Evolutionary conservation across 2,329 filamentous ascomycete species (phyloP), one percentile per base, ranked within the genome.

Genomic region (Botrytis byssoidea): DNA sequence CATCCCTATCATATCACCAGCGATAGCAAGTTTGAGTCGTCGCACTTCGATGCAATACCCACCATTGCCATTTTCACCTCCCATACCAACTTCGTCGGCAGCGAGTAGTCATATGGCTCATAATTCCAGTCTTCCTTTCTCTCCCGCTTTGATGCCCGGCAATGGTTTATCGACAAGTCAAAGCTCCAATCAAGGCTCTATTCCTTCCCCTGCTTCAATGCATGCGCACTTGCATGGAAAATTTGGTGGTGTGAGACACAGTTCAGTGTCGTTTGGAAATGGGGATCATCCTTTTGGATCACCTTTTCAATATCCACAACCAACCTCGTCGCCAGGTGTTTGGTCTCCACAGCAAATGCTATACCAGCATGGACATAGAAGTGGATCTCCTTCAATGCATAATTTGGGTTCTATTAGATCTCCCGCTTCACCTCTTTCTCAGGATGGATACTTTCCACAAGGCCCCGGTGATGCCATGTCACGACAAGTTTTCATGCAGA

Each of bases 41-140:
- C 91, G 92, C 79, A 85, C 90, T 35, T 94, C 93, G 14, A 90
- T 89, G 63, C 91, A 93, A 77, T 93, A 93, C 80, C 92, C 93
- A 8, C 88, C 91, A 10, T 84, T 95, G 69, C 90, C 93, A 8
- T 94, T 95, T 80, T 97, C 95, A 35, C 94, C 95, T 16, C 93
- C 94, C 1, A 83, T 97, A 40, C 93, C 93, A 32, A 90, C 93
- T 0, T 91, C 90, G 0, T 97, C 94, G 44, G 92, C 91, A 20
- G 90, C 89, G 46, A 95, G 93, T 83, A 92, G 89, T 76, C 89
- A 90, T 64, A 83, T 85, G 48, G 83, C 85, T 77, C 84, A 87
- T 37, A 72, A 67, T 67, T 64, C 85, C 88, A 73, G 88, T 88
- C 46, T 72, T 86, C 86, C 76, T 90, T 91, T 82, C 70, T 82